Base-by-base conservation (phyloP, 306 rosid genomes). In the Cicer cuneatum region DNA sequence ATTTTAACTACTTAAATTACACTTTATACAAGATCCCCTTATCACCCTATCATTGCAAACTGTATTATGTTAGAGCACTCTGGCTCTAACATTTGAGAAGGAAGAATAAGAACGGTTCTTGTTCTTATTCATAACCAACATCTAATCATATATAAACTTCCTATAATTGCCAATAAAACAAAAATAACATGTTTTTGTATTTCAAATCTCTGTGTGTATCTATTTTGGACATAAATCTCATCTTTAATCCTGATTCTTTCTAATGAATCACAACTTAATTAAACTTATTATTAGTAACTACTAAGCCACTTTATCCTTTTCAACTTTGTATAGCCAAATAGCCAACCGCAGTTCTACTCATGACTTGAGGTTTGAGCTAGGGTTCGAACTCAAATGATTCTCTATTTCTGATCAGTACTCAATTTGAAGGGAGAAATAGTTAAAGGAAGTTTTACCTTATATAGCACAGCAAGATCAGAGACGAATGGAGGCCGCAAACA, bases 71-170 rank as follows among this genome's bases (percentile, higher is more conserved):
- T 16, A 75, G 45, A 68, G n/a, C 54, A 66, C 43, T 21, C 10
- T 40, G 12, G n/a, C 18, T 65, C 15, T 72, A 2, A 47, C 18
- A 66, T 64, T 5, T 46, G 53, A 35, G 42, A 64, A 24, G 40
- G 63, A 53, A 65, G 57, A 56, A 38, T 52, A 9, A 13, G 24
- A 35, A 39, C 56, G 62, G 8, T 69, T 14, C 14, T 41, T 45
- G 12, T 56, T 66, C 41, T 8, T 37, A 15, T 66, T 66, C 49
- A 43, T 76, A 54, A 66, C 68, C 47, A 15, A 41, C 14, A 56
- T 12, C 35, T 5, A 7, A 1, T 63, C 51, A 62, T n/a, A n/a
- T n/a, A n/a, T 18, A 10, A 62, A 11, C 49, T 52, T 52, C 38
- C 33, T 52, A 52, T 52, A 49, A 29, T 29, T 29, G 35, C 5